Evolutionary conservation across 1,284 basidiomycete genomes (phyloP), one percentile per base, ranked within the genome.

Genomic region (Trichosporon ovoides): DNA sequence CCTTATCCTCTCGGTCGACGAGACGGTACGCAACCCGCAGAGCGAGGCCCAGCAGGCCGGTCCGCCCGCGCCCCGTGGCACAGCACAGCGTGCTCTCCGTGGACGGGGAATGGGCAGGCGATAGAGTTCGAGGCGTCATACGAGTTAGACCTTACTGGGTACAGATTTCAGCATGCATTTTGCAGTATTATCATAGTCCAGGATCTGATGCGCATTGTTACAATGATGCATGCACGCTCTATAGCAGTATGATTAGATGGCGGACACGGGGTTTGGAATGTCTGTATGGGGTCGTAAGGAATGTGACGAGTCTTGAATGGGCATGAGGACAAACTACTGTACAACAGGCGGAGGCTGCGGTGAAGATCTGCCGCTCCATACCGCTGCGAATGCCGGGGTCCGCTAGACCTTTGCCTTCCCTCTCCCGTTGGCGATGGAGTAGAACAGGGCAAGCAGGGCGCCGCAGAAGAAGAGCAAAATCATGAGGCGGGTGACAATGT

Each of bases 11-110:
- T 92, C 89, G 66, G 89, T 97, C 5, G 93, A 97, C 72, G 93
- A 96, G 81, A 97, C 93, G 7, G 91, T 96, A 28, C 82, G 88
- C 64, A 94, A 92, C 74, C 92, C 92, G 7, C 90, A 94, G 75
- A 91, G 87, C 72, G 90, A 94, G 83, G 69, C 70, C 53, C 77
- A 68, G 33, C 67, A 73, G 57, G 74, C 89, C 16, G 91, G 91
- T 12, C 91, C 91, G 22, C 85, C 82, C 68, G 88, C 88, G 57
- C 90, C 91, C 19, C 85, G 90, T 37, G 91, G 91, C 24, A 81
- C 89, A 9, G 89, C 90, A 6, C 86, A 88, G 71, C 82, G 88
- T 38, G 91, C 89, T 14, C 73, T 94, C 66, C 83, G 91, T 68
- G 90, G 89, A 31, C 82, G 91, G 34, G 58, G 58, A 16, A 52